Evolutionary conservation across 2,329 filamentous ascomycete species (phyloP).

Genomic region (Arthroderma sp.): DNA sequence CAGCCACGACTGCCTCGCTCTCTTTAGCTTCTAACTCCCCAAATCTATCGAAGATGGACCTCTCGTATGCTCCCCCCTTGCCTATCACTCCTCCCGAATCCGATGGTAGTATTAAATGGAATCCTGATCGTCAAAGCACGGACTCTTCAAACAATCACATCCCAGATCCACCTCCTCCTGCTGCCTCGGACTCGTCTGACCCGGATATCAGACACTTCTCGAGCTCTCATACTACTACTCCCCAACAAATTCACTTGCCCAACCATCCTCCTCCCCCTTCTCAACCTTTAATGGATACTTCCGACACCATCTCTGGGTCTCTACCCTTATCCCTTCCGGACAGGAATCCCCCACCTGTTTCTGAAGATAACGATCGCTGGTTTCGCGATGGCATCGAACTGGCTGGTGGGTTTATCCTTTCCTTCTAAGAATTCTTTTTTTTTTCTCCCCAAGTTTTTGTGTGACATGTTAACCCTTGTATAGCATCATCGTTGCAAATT

Average conservation of each 20-base stretch:
- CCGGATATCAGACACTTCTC: not conserved
- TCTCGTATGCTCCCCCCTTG: slow-evolving; percentile 23
- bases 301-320: too few relatives aligned
- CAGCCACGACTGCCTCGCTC: not conserved
- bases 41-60: slow-evolving; percentile 3
- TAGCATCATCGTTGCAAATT: slow-evolving; percentile 27
- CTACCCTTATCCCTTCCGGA: slow-evolving; percentile 13
- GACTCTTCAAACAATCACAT: slow-evolving; percentile 6
- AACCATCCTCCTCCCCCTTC: not conserved
- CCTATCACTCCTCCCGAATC: slow-evolving; percentile 32
- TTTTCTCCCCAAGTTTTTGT: not conserved
- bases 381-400: slow-evolving; percentile 25
- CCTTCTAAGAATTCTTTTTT: not conserved
- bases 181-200: not conserved
- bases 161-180: not conserved
- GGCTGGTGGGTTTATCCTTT: slow-evolving; percentile 19
- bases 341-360: slow-evolving; percentile 21
- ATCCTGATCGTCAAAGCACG: slow-evolving; percentile 20
- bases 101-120: slow-evolving; percentile 27
- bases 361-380: slow-evolving; percentile 22
- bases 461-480: slow-evolving; percentile 2
- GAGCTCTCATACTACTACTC: slow-evolving; percentile 6
- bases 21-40: not conserved
- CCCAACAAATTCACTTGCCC: not conserved
- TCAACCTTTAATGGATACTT: not conserved